Base-by-base conservation (phyloP, 202 grass and related monocot genomes). In the Carex sylvatica region DNA sequence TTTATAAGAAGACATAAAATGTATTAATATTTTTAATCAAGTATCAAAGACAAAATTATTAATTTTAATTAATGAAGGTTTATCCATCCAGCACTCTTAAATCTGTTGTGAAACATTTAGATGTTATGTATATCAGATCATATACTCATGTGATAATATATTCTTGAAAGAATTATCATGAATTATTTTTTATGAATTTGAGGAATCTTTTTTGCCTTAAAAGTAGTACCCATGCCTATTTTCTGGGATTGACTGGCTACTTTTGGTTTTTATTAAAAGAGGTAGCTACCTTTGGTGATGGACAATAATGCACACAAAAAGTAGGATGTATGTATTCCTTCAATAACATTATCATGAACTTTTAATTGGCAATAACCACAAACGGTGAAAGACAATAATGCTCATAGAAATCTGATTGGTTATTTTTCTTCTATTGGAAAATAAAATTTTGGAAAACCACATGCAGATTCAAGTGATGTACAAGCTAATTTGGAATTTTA, bases 261-360 rank as follows among this genome's bases (percentile, higher is more conserved):
- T 5, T n/a, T 55, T 1, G 6, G 14, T 74, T 74, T 74, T 74
- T 74, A 52, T 74, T 74, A 24, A 22, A 51, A 47, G 26, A 38
- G 70, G 71, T 53, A 28, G 4, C 71, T 74, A 53, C 1, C 5
- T 75, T 55, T 54, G 49, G 24, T 16, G 11, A 75, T 31, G 35
- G 24, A 75, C 72, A 75, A 75, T 75, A 75, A 75, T 75, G 13
- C 72, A 55, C 49, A 53, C 16, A 18, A 15, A 75, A 75, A 75
- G 47, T 18, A 28, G 42, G 46, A 51, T 74, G 70, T 53, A 36
- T 74, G 13, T 30, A 31, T 74, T 54, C 23, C 70, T 74, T 30
- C 22, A 51, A 16, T 5, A 1, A 23, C 23, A 74, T 55, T 75
- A 75, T 75, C 5, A 24, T 53, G 70, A 20, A 28, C 70, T 54